Conservation (phyloP, 306 rosid species). For the Malus sylvestris region DNA sequence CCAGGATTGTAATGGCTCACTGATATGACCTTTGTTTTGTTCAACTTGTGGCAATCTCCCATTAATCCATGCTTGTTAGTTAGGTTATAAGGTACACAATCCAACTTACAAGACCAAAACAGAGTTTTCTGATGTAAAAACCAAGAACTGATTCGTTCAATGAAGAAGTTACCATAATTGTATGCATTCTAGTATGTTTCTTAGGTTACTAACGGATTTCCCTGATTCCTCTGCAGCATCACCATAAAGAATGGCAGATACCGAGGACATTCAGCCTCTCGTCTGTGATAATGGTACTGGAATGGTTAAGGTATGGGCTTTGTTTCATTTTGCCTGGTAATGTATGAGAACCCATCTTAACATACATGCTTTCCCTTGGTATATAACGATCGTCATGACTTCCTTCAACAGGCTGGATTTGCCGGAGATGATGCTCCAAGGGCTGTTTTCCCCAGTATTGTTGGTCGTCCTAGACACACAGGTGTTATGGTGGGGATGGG, state of each 20-base stretch:
- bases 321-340: neutral
- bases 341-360: neutral
- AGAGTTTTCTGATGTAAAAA: neutral
- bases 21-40: neutral
- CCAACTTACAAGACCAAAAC: neutral
- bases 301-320: conserved; percentile 32
- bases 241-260: conserved; percentile 26
- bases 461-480: conserved; percentile 36
- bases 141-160: neutral
- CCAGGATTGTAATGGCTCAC: neutral
- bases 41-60: neutral
- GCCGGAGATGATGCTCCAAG: conserved; percentile 45
- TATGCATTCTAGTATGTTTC: neutral
- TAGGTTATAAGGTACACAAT: neutral
- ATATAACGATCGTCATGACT: neutral
- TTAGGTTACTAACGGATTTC: neutral
- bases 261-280: conserved; percentile 39
- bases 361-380: neutral
- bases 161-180: neutral
- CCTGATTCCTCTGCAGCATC: neutral
- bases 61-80: no score
- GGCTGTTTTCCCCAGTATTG: conserved; percentile 41
- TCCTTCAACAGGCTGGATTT: conserved; percentile 29
- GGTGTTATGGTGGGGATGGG: conserved; percentile 47
- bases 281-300: conserved; percentile 44